These are phyloP conservation scores for Orbilia ellipsospora DNA, from an alignment of 2,329 filamentous ascomycete species.

Conservation along the genomic window DNA sequence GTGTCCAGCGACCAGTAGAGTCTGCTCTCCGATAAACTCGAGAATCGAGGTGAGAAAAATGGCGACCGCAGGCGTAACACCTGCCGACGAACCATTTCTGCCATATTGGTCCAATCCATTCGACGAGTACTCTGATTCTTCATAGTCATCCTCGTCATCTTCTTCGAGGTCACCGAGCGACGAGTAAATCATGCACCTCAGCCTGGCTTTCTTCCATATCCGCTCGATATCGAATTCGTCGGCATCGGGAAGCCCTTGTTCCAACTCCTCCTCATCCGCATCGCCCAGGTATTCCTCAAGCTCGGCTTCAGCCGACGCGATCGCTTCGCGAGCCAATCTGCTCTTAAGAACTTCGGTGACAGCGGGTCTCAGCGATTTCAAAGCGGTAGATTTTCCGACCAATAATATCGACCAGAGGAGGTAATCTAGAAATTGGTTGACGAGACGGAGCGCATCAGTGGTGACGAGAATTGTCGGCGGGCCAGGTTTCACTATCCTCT, in stretches of 20 bases:
- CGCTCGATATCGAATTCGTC: conserved; percentile 88
- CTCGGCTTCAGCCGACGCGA: conserved; percentile 85
- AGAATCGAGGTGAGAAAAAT: conserved; percentile 96
- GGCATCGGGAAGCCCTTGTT: conserved; percentile 61
- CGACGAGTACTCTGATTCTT: conserved; percentile 80
- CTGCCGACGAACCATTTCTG: conserved; percentile 62
- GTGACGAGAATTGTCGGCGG: conserved; percentile 56
- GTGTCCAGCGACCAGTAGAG: conserved; percentile 85
- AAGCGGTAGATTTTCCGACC: conserved; percentile 76
- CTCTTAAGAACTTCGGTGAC: conserved; percentile 88
- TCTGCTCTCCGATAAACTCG: conserved; percentile 92
- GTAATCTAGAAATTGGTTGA: conserved; percentile 95
- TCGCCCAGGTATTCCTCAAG: conserved; percentile 86
- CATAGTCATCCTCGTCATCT: conserved; percentile 91
- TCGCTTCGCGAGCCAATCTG: conserved; percentile 84
- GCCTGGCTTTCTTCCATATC: conserved; percentile 90
- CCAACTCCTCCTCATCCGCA: conserved; percentile 75
- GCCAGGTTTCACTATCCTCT: conserved; percentile 76
- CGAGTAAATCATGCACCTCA: conserved; percentile 98
- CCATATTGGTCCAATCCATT: conserved; percentile 67
- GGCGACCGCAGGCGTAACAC: conserved; percentile 86
- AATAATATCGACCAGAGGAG: conserved; percentile 91
- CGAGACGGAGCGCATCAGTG: conserved; percentile 75
- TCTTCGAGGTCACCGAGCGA: conserved; percentile 97
- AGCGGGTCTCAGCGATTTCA: conserved; percentile 76